Percentiles rank a stretch among this genome's conserved stretches.
Conservation (phyloP, 768 basidiomycete genomes). For the Rhodotorula taiwanensis region DNA sequence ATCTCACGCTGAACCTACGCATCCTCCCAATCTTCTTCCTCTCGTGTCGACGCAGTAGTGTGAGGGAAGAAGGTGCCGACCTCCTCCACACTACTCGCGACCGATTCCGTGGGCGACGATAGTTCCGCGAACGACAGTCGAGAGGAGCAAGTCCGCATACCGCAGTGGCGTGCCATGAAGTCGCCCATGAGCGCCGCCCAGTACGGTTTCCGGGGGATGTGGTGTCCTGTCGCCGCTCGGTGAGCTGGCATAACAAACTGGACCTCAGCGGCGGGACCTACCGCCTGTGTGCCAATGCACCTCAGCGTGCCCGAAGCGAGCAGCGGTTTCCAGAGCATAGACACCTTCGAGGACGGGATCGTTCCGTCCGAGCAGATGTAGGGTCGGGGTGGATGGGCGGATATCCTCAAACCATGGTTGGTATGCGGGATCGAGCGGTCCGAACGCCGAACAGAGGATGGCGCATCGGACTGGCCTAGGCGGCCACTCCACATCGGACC, state of each 20-base stretch:
- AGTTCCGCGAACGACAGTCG: no score
- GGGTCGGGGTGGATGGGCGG: neutral
- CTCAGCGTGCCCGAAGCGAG: neutral
- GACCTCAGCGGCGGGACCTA: no score
- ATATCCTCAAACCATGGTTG: neutral
- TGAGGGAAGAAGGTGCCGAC: no score
- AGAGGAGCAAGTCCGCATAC: no score
- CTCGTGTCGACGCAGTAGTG: no score
- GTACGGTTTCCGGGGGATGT: constrained; percentile 7
- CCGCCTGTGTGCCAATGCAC: neutral
- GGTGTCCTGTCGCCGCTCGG: constrained; percentile 6
- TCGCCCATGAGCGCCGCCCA: neutral
- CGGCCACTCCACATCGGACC: neutral
- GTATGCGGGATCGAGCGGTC: neutral
- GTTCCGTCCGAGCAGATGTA: neutral
- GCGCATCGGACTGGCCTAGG: constrained; percentile 1
- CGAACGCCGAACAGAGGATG: neutral
- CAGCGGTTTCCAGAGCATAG: neutral
- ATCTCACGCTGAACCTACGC: no score
- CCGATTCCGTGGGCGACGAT: no score
- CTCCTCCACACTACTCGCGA: no score
- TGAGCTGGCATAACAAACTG: no score
- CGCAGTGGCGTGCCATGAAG: neutral
- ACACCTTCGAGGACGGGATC: neutral
- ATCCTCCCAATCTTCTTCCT: no score